phyloP scores from a whole-genome alignment of 805 yeast species.

The Candida wancherniae region DNA sequence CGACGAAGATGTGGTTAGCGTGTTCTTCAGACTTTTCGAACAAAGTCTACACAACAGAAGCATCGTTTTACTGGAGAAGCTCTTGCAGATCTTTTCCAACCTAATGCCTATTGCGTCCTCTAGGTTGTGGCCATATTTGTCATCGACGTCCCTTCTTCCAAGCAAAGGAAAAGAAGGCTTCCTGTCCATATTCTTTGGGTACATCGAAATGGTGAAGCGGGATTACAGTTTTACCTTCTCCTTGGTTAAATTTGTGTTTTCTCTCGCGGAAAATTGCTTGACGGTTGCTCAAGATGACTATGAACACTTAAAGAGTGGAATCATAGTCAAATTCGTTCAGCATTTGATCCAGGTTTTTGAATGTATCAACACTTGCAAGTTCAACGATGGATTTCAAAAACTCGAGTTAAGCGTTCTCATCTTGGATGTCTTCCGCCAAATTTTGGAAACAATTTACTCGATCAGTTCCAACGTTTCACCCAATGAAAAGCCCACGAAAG shows the following conservation, averaged over 20 bases:
- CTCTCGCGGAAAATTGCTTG: slow-evolving; percentile 49
- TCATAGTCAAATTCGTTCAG: slow-evolving; percentile 48
- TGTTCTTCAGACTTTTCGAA: slow-evolving; percentile 63
- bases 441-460: slow-evolving; percentile 52
- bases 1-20: slow-evolving; percentile 56
- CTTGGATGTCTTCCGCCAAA: slow-evolving; percentile 49
- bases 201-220: slow-evolving; percentile 68
- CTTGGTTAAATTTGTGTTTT: slow-evolving; percentile 50
- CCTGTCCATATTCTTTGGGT: slow-evolving; percentile 57
- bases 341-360: slow-evolving; percentile 70
- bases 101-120: slow-evolving; percentile 49
- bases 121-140: slow-evolving; percentile 76
- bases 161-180: slow-evolving; percentile 59
- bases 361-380: slow-evolving; percentile 68
- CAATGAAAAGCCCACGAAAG: slow-evolving; percentile 35
- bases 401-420: slow-evolving; percentile 55
- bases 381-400: slow-evolving; percentile 50
- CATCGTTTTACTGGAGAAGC: slow-evolving; percentile 38
- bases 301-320: slow-evolving; percentile 41
- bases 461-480: slow-evolving; percentile 41
- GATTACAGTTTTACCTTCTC: slow-evolving; percentile 60
- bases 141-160: slow-evolving; percentile 61
- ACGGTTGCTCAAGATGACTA: slow-evolving; percentile 31
- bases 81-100: slow-evolving; percentile 47
- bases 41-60: slow-evolving; percentile 57